Conservation (phyloP, 345 rosid species). For the Psidium guajava region DNA sequence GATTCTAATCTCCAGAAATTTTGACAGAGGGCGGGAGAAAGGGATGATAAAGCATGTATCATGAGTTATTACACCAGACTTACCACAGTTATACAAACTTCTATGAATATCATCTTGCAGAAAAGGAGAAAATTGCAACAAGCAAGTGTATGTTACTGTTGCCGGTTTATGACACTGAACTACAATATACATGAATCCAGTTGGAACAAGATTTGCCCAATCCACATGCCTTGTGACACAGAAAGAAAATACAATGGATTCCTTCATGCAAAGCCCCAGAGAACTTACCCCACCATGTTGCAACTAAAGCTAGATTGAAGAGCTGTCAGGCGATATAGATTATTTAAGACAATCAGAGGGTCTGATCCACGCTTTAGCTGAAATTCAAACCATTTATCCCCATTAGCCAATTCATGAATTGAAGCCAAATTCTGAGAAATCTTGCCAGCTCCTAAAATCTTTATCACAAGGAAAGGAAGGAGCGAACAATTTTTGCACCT, state of each 20-base stretch:
- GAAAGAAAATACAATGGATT: neutral
- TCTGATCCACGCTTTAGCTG: constrained; percentile 92
- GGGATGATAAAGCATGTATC: neutral
- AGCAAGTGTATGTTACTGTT: neutral
- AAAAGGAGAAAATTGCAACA: neutral
- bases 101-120: neutral
- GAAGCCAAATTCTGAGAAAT: neutral
- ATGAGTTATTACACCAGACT: neutral
- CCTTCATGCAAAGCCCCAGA: neutral
- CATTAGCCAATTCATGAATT: neutral
- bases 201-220: neutral
- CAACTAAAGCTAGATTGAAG: constrained; percentile 94
- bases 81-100: neutral
- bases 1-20: neutral
- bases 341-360: constrained; percentile 69
- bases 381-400: neutral
- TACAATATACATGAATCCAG: neutral
- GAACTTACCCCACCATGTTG: constrained; percentile 91
- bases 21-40: neutral
- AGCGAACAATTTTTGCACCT: constrained; percentile 34
- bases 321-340: constrained; percentile 79
- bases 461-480: neutral
- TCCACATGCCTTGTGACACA: neutral
- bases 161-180: neutral
- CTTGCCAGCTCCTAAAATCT: neutral